Percentiles rank a stretch among this genome's conserved stretches.
Conservation (phyloP, 1,139 yeast species). For the Lodderomyces margitis region DNA sequence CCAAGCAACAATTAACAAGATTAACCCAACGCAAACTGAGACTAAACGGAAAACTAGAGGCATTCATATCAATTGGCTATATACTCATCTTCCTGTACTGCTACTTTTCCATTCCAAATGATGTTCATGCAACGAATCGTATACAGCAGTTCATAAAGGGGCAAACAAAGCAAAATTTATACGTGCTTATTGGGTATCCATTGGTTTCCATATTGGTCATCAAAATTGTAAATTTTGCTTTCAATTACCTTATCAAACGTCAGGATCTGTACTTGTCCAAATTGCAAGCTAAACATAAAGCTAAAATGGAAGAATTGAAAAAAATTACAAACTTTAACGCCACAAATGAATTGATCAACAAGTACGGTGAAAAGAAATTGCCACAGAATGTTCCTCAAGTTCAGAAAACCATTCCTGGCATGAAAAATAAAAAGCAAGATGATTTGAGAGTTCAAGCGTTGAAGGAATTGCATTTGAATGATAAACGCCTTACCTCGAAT, state of each 20-base stretch:
- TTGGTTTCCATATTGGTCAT: constrained; percentile 22
- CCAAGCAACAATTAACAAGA: constrained; percentile 20
- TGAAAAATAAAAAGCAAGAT: not conserved
- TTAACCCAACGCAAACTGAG: constrained; percentile 15
- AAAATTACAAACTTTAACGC: constrained; percentile 73
- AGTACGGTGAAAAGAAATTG: constrained; percentile 37
- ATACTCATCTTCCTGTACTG: constrained; percentile 26
- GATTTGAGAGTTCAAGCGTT: constrained; percentile 12
- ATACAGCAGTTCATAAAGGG: constrained; percentile 25
- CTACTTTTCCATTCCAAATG: constrained; percentile 23
- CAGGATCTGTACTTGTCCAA: constrained; percentile 19
- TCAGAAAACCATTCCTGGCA: not conserved
- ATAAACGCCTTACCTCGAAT: constrained; percentile 2
- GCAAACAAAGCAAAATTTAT: constrained; percentile 21
- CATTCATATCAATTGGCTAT: constrained; percentile 34
- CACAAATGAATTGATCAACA: constrained; percentile 67
- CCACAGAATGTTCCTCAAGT: constrained; percentile 7
- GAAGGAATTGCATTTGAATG: constrained; percentile 13
- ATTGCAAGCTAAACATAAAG: constrained; percentile 52
- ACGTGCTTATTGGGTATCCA: constrained; percentile 30
- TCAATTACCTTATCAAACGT: constrained; percentile 24
- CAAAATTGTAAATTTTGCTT: constrained; percentile 22
- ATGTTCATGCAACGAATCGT: constrained; percentile 18
- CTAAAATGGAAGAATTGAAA: constrained; percentile 73
- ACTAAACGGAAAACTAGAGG: constrained; percentile 15